Base-by-base conservation (phyloP, 2,329 filamentous ascomycete species). In the Pseudocercospora pini-densiflorae region DNA sequence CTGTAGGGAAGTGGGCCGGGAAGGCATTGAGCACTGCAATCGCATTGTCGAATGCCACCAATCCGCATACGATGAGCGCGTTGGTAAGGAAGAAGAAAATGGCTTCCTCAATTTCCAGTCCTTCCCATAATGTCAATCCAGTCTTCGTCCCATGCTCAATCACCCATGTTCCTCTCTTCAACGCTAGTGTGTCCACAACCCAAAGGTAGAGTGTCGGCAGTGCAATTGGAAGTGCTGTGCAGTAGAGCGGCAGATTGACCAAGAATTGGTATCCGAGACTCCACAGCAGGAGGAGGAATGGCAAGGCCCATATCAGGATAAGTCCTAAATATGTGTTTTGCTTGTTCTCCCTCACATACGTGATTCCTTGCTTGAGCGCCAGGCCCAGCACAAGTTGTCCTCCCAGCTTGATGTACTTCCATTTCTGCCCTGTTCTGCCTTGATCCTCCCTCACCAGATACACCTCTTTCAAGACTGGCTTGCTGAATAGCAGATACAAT, bases 71-170 rank as follows among this genome's bases (percentile, higher is more conserved):
- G 63, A 93, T 88, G 21, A 93, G 78, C 0, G 81, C 81, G 74
- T 93, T 93, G 1, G 90, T 92, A 3, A 86, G 78, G 3, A 92
- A 80, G 77, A 93, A 93, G 81, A 93, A 93, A 7, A 90, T 71
- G 0, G 90, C 90, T 75, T 93, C 91, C 71, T 93, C 91, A 21
- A 92, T 82, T 59, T 93, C 91, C 31, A 93, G 77, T 6, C 85
- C 85, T 1, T 86, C 84, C 85, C 88, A 92, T 0, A 92, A 70
- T 57, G 88, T 83, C 45, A 86, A 73, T 0, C 85, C 87, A 10
- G 90, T 83, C 73, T 92, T 92, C 0, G 90, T 93, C 0, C 86
- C 88, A 4, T 82, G 80, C 67, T 87, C 86, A 59, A 93, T 92
- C 0, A 87, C 84, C 91, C 90, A 93, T 0, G 90, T 92, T 7